phyloP scores from a whole-genome alignment of 495 filamentous ascomycete species.

The Aspergillus nidulans region DNA sequence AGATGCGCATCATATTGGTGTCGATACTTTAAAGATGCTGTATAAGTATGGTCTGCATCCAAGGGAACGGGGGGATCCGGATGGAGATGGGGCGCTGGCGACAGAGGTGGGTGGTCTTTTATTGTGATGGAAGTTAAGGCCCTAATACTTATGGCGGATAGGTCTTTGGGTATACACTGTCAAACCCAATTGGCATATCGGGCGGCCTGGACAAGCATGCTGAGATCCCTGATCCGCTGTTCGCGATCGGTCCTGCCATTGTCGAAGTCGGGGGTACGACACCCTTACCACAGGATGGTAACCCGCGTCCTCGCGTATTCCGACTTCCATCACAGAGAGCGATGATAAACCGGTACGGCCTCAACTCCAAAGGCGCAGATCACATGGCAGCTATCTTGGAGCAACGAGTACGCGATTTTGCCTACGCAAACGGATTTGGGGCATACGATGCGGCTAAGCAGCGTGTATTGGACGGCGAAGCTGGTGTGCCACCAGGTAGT shows the following conservation, averaged over 20 bases:
- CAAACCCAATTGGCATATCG: slow-evolving; percentile 86
- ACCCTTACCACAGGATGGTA: slow-evolving; percentile 78
- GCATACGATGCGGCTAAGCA: slow-evolving; percentile 58
- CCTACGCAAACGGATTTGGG: slow-evolving; percentile 62
- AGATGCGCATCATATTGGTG: slow-evolving; percentile 79
- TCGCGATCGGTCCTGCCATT: slow-evolving; percentile 73
- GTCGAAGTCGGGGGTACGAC: slow-evolving; percentile 93
- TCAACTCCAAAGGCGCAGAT: slow-evolving; percentile 88
- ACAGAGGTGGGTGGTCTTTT: slow-evolving; percentile 39
- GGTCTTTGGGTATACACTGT: slow-evolving; percentile 74
- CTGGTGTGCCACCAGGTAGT: slow-evolving; percentile 65
- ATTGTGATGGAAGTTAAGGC: neutral
- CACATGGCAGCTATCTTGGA: slow-evolving; percentile 75
- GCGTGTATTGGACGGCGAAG: slow-evolving; percentile 67
- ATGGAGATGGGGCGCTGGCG: slow-evolving; percentile 46
- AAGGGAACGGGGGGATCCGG: slow-evolving; percentile 62
- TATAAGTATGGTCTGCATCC: slow-evolving; percentile 59
- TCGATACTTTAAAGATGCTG: slow-evolving; percentile 52
- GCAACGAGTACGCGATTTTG: slow-evolving; percentile 71
- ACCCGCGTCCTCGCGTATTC: slow-evolving; percentile 83
- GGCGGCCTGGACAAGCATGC: slow-evolving; percentile 93
- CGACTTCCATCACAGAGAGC: slow-evolving; percentile 74
- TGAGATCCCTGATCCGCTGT: slow-evolving; percentile 75
- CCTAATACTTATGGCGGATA: slow-evolving; percentile 15
- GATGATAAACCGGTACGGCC: slow-evolving; percentile 91